A percentile compares a stretch with the other conserved stretches of the same genome.
Conservation (phyloP, 352 stramenopile genomes). For the Phytophthora quininea region DNA sequence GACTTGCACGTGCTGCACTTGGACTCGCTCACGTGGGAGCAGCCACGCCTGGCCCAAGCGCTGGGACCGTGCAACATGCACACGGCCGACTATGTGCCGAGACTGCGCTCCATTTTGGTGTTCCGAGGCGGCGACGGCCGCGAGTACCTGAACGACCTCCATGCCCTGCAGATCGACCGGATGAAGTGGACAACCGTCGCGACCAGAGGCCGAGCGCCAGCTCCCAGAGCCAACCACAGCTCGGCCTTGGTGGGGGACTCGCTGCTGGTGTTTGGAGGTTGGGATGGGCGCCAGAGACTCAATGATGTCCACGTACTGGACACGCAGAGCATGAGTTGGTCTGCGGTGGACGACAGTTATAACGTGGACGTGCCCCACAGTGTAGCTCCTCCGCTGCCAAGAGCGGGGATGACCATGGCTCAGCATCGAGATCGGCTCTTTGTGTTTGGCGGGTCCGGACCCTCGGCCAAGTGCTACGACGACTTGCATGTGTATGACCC, state of each 20-base stretch:
- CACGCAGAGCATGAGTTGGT: conserved; percentile 90
- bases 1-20: conserved; percentile 94
- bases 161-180: conserved; percentile 90
- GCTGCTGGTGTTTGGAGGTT: conserved; percentile 96
- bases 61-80: conserved; percentile 97
- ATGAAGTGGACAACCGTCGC: conserved; percentile 87
- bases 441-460: conserved; percentile 94
- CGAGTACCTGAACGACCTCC: conserved; percentile 97
- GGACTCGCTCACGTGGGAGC: conserved; percentile 62
- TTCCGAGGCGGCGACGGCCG: conserved; percentile 94
- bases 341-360: conserved; percentile 48
- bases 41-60: conserved; percentile 45
- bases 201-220: conserved; percentile 82
- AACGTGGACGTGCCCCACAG: conserved; percentile 32
- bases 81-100: conserved; percentile 90
- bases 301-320: conserved; percentile 97
- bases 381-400: conserved; percentile 84
- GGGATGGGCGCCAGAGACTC: conserved; percentile 91
- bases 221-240: conserved; percentile 94
- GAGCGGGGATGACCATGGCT: conserved; percentile 97
- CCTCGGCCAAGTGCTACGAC: conserved; percentile 94
- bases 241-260: conserved; percentile 84
- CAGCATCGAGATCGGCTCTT: conserved; percentile 91
- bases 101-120: conserved; percentile 88
- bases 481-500: conserved; percentile 95